Percentiles rank a stretch among this genome's conserved stretches.
Evolutionary conservation across 345 rosid species (phyloP).

Genomic region (Heritiera littoralis): DNA sequence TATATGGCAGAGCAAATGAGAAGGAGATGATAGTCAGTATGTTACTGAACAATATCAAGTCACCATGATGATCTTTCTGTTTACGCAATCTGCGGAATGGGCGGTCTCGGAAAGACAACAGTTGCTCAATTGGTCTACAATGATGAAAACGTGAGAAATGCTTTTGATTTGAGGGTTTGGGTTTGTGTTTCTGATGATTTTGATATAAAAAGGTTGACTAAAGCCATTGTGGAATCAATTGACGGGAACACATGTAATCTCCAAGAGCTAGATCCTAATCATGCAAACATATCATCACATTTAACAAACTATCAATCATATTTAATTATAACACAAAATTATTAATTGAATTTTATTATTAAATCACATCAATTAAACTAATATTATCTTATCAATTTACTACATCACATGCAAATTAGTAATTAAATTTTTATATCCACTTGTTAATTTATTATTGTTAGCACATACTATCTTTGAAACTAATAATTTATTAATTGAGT

Average conservation of each 20-base stretch:
- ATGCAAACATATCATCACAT: too few relatives aligned
- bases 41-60: not conserved
- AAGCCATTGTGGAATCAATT: slow-evolving; percentile 21
- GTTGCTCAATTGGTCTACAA: slow-evolving; percentile 31
- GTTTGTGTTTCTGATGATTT: slow-evolving; percentile 26
- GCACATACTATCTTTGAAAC: too few relatives aligned
- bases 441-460: too few relatives aligned
- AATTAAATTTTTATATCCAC: too few relatives aligned
- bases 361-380: too few relatives aligned
- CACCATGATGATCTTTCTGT: not conserved
- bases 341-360: too few relatives aligned
- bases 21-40: not conserved
- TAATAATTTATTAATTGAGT: too few relatives aligned
- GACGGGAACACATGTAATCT: not conserved
- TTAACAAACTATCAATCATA: too few relatives aligned
- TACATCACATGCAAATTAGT: too few relatives aligned
- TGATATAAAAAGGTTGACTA: slow-evolving; percentile 21
- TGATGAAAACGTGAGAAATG: not conserved
- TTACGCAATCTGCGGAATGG: not conserved
- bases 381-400: too few relatives aligned
- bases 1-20: slow-evolving; percentile 13
- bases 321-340: too few relatives aligned
- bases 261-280: slow-evolving; percentile 2
- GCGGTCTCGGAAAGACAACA: slow-evolving; percentile 6
- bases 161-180: slow-evolving; percentile 29